These are phyloP conservation scores for Annulohypoxylon stygium DNA, from an alignment of 495 filamentous ascomycete genomes.

Conservation along the genomic window DNA sequence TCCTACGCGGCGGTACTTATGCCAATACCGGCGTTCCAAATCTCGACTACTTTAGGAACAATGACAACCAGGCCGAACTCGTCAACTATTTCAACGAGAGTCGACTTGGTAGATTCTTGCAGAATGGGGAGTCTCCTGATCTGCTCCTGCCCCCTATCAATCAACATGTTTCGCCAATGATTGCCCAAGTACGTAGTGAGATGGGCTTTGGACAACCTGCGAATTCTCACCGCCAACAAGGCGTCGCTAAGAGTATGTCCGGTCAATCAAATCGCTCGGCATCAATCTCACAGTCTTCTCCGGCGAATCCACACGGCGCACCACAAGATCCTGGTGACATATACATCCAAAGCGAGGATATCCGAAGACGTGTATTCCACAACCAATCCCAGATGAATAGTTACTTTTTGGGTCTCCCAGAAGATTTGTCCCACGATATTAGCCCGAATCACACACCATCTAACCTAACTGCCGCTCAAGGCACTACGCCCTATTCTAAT, in stretches of 20 bases:
- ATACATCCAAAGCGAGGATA: slow-evolving; percentile 50
- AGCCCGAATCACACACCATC: slow-evolving; percentile 19
- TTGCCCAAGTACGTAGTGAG: slow-evolving; percentile 40
- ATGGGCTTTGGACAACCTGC: slow-evolving; percentile 35
- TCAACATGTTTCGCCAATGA: slow-evolving; percentile 40
- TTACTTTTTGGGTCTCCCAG: slow-evolving; percentile 30
- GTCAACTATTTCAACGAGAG: slow-evolving; percentile 51
- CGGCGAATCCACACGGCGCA: slow-evolving; percentile 49
- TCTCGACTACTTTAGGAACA: slow-evolving; percentile 51
- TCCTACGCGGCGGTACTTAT: slow-evolving; percentile 46
- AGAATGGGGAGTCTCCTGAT: slow-evolving; percentile 50
- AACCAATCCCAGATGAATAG: slow-evolving; percentile 33
- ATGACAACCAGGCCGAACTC: slow-evolving; percentile 51
- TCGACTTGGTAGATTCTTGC: slow-evolving; percentile 47
- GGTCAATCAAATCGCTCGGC: slow-evolving; percentile 29
- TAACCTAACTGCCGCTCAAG: slow-evolving; percentile 25
- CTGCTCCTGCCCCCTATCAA: slow-evolving; percentile 45
- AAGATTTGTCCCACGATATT: slow-evolving; percentile 25
- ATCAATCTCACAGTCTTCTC: slow-evolving; percentile 20
- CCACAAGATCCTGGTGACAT: slow-evolving; percentile 52
- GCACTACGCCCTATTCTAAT: slow-evolving; percentile 42
- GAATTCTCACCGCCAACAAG: slow-evolving; percentile 35
- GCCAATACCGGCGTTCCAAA: slow-evolving; percentile 47
- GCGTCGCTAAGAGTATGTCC: slow-evolving; percentile 20
- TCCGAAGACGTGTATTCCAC: slow-evolving; percentile 45